Conservation (phyloP, 1,139 yeast genomes). For the Hyphopichia khmerensis region DNA sequence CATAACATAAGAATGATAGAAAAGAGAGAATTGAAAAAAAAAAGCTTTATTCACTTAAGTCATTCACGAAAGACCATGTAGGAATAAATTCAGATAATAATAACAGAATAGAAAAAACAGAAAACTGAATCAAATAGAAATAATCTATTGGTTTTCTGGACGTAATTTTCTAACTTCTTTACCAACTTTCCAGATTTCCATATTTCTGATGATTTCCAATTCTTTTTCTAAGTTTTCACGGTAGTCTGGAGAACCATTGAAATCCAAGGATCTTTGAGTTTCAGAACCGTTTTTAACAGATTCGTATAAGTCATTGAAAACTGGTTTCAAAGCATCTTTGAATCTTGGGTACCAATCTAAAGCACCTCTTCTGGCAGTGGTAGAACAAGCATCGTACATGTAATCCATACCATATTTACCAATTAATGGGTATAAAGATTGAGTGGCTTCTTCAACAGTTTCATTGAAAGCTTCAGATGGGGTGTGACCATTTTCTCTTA, state of each 20-base stretch:
- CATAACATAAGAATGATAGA: slow-evolving; percentile 21
- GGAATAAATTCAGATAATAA: slow-evolving; percentile 8
- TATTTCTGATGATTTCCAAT: slow-evolving; percentile 86
- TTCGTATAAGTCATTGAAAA: slow-evolving; percentile 92
- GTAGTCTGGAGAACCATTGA: slow-evolving; percentile 98
- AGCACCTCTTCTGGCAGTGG: slow-evolving; percentile 99
- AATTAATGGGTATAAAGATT: slow-evolving; percentile 96
- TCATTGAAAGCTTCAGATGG: slow-evolving; percentile 99
- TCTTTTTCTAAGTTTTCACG: slow-evolving; percentile 94
- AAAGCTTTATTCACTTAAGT: slow-evolving; percentile 15
- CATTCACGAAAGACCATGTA: slow-evolving; percentile 31
- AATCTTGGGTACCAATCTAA: slow-evolving; percentile 99
- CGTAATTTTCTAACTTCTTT: slow-evolving; percentile 99
- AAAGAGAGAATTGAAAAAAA: slow-evolving; percentile 10
- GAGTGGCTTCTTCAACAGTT: slow-evolving; percentile 99
- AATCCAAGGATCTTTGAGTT: slow-evolving; percentile 96
- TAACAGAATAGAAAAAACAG: neutral
- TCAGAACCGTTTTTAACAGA: slow-evolving; percentile 95
- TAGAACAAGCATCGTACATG: slow-evolving; percentile 99
- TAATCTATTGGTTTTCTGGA: slow-evolving; percentile 87
- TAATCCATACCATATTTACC: slow-evolving; percentile 99
- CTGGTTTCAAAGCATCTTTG: slow-evolving; percentile 99
- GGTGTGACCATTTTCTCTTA: slow-evolving; percentile 99
- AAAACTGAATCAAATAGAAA: slow-evolving; percentile 2
- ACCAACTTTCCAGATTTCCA: slow-evolving; percentile 99